Base-by-base conservation (phyloP, 2,329 filamentous ascomycete genomes). In the Fusarium sp. region DNA sequence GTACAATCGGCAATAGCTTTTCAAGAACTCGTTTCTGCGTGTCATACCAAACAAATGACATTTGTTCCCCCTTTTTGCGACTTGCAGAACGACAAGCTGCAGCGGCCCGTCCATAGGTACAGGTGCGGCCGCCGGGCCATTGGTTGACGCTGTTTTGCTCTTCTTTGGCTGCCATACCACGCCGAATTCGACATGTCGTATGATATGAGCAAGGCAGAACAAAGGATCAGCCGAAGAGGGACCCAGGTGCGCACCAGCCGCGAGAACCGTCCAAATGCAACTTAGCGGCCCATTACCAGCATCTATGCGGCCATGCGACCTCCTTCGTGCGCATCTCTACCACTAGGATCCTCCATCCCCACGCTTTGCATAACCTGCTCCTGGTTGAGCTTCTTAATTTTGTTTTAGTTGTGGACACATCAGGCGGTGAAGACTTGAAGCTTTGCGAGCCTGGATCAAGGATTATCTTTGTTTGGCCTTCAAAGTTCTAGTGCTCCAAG, bases 351-450 rank as follows among this genome's bases (percentile, higher is more conserved):
- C 61, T 59, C 49, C 64, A 44, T 60, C 62, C 65, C 45, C 58
- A 45, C 31, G 46, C 57, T 67, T 62, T 75, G 71, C 73, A 74
- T 74, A 61, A 65, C 60, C 51, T 58, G 64, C 61, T 69, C 48
- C 50, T 70, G 58, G 59, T 57, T 46, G 62, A 69, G 48, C 69
- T 52, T 52, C 52, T 49, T 58, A 46, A 67, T 58, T 59, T 60
- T 51, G 58, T 61, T 45, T 50, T 62, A 28, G 58, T 52, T 65
- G 69, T 73, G 72, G 65, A 62, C 65, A 75, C 63, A 31, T 28
- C 69, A 75, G 62, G 74, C 74, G 74, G 74, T 76, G 74, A 75
- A 71, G 67, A 65, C 44, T 54, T 53, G 50, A 72, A 72, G 49
- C 39, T 46, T 58, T 54, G 51, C 49, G 55, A 54, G 65, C 63